Percentiles rank a stretch among this genome's conserved stretches.
Evolutionary conservation across 768 basidiomycete species (phyloP).

Genomic region (Xerocomellus amylosporus): DNA sequence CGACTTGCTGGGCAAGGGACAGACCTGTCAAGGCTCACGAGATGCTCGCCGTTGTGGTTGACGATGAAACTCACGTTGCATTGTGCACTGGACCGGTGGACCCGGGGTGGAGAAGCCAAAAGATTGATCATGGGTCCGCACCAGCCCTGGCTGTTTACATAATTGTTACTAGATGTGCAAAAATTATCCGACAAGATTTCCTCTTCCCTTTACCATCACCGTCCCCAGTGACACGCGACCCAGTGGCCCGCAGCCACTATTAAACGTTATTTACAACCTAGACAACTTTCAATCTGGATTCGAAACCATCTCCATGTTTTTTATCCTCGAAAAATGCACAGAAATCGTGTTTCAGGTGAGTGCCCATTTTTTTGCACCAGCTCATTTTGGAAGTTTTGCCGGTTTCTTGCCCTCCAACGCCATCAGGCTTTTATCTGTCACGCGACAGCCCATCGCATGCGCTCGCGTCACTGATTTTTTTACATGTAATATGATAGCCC

Average conservation of each 20-base stretch:
- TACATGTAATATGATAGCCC: constrained; percentile 38
- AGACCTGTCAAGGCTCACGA: constrained; percentile 36
- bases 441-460: constrained; percentile 35
- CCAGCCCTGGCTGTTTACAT: constrained; percentile 28
- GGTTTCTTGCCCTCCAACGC: constrained; percentile 22
- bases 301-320: constrained; percentile 35
- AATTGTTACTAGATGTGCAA: constrained; percentile 29
- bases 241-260: constrained; percentile 32
- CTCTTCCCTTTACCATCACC: constrained; percentile 30
- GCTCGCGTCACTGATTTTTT: constrained; percentile 34
- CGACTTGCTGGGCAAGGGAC: constrained; percentile 77
- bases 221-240: constrained; percentile 30
- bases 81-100: not conserved
- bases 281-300: constrained; percentile 36
- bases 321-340: constrained; percentile 35
- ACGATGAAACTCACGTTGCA: constrained; percentile 29
- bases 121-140: not conserved
- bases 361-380: constrained; percentile 14
- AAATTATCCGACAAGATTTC: constrained; percentile 19
- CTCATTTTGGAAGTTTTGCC: constrained; percentile 27
- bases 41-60: not conserved
- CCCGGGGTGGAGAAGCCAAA: not conserved
- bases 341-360: constrained; percentile 37
- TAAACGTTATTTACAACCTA: constrained; percentile 11
- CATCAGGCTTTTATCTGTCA: constrained; percentile 33